Conservation (phyloP, 345 rosid species). For the Linum lewisii region DNA sequence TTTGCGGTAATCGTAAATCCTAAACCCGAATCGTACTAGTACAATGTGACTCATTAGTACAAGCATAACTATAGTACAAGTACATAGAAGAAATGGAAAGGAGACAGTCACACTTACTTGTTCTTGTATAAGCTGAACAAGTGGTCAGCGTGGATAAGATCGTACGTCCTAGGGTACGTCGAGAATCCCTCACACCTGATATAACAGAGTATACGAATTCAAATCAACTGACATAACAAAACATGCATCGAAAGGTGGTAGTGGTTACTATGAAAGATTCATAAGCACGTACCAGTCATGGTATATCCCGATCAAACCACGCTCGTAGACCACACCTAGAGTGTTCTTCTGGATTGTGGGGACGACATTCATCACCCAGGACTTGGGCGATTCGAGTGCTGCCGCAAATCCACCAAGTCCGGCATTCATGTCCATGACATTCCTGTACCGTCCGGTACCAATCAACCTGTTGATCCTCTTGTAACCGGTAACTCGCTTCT, state of each 20-base stretch:
- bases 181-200: slow-evolving; percentile 99
- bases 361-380: slow-evolving; percentile 97
- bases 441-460: slow-evolving; percentile 74
- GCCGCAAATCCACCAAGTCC: slow-evolving; percentile 94
- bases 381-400: slow-evolving; percentile 74
- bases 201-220: slow-evolving; percentile 10
- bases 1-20: too few relatives aligned
- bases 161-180: slow-evolving; percentile 94
- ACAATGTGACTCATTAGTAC: neutral
- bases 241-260: neutral
- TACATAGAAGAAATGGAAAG: slow-evolving; percentile 6
- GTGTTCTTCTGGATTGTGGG: slow-evolving; percentile 71
- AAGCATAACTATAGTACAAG: neutral
- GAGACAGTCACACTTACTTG: slow-evolving; percentile 30
- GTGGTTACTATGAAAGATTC: neutral
- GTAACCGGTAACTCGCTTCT: slow-evolving; percentile 60
- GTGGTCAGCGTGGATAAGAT: slow-evolving; percentile 77
- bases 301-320: slow-evolving; percentile 87
- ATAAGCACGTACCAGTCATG: slow-evolving; percentile 70
- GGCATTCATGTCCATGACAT: slow-evolving; percentile 95
- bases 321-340: slow-evolving; percentile 74
- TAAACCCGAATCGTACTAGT: neutral
- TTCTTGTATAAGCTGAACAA: slow-evolving; percentile 69
- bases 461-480: slow-evolving; percentile 60
- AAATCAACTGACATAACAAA: slow-evolving; percentile 9